phyloP scores from a whole-genome alignment of 2,329 filamentous ascomycete species.

The Venturia effusa region DNA sequence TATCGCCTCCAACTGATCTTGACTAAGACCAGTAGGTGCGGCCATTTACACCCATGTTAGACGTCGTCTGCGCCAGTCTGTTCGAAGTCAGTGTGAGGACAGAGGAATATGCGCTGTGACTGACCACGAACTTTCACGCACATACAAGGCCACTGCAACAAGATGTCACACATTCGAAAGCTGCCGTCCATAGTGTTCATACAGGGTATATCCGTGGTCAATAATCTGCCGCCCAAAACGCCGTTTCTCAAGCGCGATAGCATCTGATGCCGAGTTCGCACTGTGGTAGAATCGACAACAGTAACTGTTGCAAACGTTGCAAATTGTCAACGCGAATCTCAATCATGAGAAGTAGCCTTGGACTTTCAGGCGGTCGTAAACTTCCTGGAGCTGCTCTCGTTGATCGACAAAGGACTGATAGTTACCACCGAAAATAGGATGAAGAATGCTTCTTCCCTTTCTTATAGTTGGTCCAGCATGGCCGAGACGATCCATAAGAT shows the following conservation, averaged over 20 bases:
- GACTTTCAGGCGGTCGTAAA: not conserved
- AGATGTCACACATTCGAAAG: not conserved
- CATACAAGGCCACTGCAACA: not conserved
- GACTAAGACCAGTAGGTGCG: not conserved
- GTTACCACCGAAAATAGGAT: constrained; percentile 62
- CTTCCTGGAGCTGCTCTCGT: constrained; percentile 46
- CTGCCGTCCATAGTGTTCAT: not conserved
- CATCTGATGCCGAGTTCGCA: not conserved
- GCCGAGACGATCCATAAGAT: constrained; percentile 16
- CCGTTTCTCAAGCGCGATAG: not conserved
- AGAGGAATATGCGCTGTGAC: not conserved
- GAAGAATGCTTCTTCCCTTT: constrained; percentile 50
- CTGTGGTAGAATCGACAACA: not conserved
- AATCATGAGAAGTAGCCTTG: not conserved
- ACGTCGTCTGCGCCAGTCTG: not conserved
- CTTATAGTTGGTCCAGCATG: constrained; percentile 3
- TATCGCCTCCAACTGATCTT: not conserved
- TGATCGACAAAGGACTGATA: constrained; percentile 66
- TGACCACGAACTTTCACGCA: not conserved
- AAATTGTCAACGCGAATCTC: not conserved
- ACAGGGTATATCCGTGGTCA: not conserved
- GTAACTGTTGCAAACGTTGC: not conserved
- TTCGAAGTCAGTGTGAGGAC: not conserved
- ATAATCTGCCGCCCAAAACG: not conserved
- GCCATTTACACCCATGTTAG: not conserved